Evolutionary conservation across 768 basidiomycete species (phyloP).

Genomic region (Panaeolus cyanescens): DNA sequence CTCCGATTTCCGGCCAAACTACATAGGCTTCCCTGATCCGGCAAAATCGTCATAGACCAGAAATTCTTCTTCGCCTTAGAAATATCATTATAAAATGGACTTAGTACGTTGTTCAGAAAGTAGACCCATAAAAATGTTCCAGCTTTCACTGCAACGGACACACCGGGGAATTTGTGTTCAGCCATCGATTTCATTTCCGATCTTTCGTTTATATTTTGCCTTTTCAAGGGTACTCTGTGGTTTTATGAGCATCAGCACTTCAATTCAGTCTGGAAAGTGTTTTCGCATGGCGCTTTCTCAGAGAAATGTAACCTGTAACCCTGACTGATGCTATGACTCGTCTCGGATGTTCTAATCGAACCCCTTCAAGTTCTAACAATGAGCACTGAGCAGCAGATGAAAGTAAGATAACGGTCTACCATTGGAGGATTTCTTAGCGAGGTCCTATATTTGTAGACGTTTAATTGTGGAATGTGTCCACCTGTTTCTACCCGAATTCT

Average conservation of each 20-base stretch:
- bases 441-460: no score
- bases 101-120: neutral
- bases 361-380: no score
- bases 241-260: neutral
- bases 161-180: neutral
- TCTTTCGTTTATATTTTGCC: neutral
- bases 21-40: neutral
- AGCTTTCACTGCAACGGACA: neutral
- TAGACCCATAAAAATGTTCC: neutral
- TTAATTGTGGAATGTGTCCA: no score
- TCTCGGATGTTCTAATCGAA: no score
- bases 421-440: no score
- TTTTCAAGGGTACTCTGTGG: neutral
- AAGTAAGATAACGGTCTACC: no score
- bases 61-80: neutral
- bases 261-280: neutral
- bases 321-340: no score
- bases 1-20: neutral
- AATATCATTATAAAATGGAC: neutral
- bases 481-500: no score
- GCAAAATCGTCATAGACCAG: neutral
- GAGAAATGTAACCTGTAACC: neutral
- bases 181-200: constrained; percentile 2
- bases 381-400: no score
- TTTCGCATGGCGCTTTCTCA: neutral